A percentile compares a stretch with the other conserved stretches of the same genome.
Conservation (phyloP, 306 rosid species). For the Cicer bijugum region DNA sequence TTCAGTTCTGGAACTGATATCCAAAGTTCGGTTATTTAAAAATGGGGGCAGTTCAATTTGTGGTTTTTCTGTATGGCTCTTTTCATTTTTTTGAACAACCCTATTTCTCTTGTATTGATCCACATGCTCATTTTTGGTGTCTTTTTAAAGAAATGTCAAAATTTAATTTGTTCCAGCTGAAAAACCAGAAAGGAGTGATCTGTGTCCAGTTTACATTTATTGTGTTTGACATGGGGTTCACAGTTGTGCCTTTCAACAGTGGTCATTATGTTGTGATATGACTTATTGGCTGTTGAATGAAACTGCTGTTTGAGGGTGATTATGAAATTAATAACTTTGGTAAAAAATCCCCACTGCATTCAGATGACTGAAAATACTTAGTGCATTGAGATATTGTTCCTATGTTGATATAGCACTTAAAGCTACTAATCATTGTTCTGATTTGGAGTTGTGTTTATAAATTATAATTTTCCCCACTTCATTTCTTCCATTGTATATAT, state of each 20-base stretch:
- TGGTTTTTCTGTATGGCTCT: not conserved
- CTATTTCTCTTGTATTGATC: not conserved
- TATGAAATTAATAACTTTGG: constrained; percentile 1
- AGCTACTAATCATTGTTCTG: constrained; percentile 3
- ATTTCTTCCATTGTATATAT: not conserved
- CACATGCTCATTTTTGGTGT: not conserved
- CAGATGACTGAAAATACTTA: constrained; percentile 22
- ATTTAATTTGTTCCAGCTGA: not conserved
- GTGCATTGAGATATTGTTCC: not conserved
- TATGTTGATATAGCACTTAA: not conserved
- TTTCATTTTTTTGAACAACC: not conserved
- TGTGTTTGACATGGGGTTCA: not conserved
- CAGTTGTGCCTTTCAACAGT: not conserved
- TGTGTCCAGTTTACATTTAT: constrained; percentile 1
- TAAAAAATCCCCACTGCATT: not conserved
- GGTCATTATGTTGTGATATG: not conserved
- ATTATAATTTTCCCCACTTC: constrained; percentile 16
- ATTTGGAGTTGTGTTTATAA: constrained; percentile 22
- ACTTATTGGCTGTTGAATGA: not conserved
- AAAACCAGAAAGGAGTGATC: not conserved
- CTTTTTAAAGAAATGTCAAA: constrained; percentile 9
- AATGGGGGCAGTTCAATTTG: not conserved
- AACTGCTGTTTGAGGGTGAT: constrained; percentile 5
- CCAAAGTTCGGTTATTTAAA: not conserved
- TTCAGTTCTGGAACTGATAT: not conserved